phyloP scores from a whole-genome alignment of 1,284 basidiomycete species.

The Pterula multifida region DNA sequence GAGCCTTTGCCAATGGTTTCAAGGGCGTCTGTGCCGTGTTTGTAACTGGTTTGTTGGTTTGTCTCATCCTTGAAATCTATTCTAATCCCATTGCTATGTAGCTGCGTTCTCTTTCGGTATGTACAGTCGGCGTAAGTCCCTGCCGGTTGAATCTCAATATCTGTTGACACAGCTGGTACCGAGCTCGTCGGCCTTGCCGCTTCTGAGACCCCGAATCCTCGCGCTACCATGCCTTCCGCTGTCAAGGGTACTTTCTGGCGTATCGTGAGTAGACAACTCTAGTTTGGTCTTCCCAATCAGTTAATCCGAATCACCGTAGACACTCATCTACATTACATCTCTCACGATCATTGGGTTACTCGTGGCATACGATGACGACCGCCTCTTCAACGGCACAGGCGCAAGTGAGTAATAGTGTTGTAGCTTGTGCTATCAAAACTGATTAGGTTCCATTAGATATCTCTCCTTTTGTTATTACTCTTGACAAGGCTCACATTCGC shows the following conservation, averaged over 20 bases:
- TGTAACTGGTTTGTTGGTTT: slow-evolving; percentile 21
- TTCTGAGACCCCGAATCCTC: slow-evolving; percentile 28
- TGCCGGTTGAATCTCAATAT: not conserved
- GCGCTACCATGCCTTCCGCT: slow-evolving; percentile 35
- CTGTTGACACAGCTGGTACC: slow-evolving; percentile 26
- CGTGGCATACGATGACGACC: slow-evolving; percentile 38
- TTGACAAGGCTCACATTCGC: slow-evolving; percentile 44
- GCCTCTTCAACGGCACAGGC: slow-evolving; percentile 27
- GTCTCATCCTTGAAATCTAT: not conserved
- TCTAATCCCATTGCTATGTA: not conserved
- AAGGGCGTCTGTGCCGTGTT: slow-evolving; percentile 31
- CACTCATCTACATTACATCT: slow-evolving; percentile 29
- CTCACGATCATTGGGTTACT: slow-evolving; percentile 30
- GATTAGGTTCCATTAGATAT: slow-evolving; percentile 18
- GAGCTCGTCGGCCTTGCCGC: slow-evolving; percentile 41
- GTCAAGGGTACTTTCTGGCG: slow-evolving; percentile 41
- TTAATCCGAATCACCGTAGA: slow-evolving; percentile 16
- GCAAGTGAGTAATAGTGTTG: slow-evolving; percentile 15
- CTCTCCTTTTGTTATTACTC: slow-evolving; percentile 57
- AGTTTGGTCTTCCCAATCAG: not conserved
- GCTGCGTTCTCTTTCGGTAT: slow-evolving; percentile 48
- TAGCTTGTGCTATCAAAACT: not conserved
- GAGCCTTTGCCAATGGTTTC: slow-evolving; percentile 36
- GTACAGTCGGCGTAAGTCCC: slow-evolving; percentile 5
- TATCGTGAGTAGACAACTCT: slow-evolving; percentile 16